Evolutionary conservation across 179 eudicot species (phyloP), one percentile per base, ranked within the genome.

Genomic region (Spergularia azorica): DNA sequence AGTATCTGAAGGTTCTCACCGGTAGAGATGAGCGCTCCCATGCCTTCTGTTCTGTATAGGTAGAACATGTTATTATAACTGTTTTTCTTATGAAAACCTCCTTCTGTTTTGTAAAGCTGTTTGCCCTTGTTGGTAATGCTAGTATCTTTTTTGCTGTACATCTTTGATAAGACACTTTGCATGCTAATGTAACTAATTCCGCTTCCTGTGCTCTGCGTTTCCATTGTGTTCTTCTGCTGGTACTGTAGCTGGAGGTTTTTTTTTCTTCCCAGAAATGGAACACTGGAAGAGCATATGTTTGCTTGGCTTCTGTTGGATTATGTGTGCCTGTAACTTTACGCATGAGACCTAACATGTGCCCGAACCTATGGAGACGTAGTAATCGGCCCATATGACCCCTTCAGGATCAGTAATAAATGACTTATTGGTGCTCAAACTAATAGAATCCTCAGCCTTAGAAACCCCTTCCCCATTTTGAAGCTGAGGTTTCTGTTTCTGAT

Each of bases 1-100:
- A 54, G 86, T 77, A 83, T 73, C 80, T 52, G 87, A 91, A 80
- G 83, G 70, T 67, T 72, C 89, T 77, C 81, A 81, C 48, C 80
- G 84, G 75, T 63, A 51, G 68, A 70, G 9, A 55, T 72, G 11
- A 54, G 71, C 17, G 36, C 32, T 55, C 55, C 10, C 32, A 26
- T 26, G 32, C 32, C 32, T 8, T 21, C 38, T 12, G 36, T 71
- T 18, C 39, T 63, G 61, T 66, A 74, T 76, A 65, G 21, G 71
- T 80, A 75, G 36, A 75, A 13, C 21, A 20, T n/a, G 11, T 8
- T 11, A 69, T 67, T 50, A 9, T 48, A 60, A 71, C 56, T 73
- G 39, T 55, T 62, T 9, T 60, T n/a, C n/a, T 26, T 32, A 9
- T 76, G 50, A 61, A 21, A 6, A 0, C 38, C 36, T 55, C 65